These are phyloP conservation scores for Geotrichum phurueaensis DNA, from an alignment of 1,139 yeast species.

Conservation along the genomic window DNA sequence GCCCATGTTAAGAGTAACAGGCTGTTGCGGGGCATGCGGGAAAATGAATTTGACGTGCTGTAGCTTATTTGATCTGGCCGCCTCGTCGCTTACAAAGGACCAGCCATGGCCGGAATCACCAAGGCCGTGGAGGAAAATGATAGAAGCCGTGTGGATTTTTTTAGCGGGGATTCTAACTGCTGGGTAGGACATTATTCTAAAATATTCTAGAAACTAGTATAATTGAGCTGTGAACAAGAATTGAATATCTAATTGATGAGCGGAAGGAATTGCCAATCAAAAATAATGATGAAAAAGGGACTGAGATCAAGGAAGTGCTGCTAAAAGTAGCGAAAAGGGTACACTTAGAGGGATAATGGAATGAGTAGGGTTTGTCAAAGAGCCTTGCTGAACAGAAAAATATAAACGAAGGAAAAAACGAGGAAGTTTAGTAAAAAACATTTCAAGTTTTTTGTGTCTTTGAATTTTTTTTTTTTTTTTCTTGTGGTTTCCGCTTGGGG, in stretches of 20 bases:
- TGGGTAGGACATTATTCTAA: conserved; percentile 17
- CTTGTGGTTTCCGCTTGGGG: too few species aligned
- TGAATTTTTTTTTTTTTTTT: too few species aligned
- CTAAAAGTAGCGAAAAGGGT: neutral
- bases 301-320: neutral
- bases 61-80: conserved; percentile 39
- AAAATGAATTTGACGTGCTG: conserved; percentile 69
- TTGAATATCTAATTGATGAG: neutral
- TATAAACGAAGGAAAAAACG: neutral
- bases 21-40: conserved; percentile 78
- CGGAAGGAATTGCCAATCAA: too few species aligned
- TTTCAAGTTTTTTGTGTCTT: too few species aligned
- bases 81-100: conserved; percentile 56
- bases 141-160: conserved; percentile 49
- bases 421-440: too few species aligned
- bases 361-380: neutral
- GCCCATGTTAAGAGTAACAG: conserved; percentile 66
- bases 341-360: neutral
- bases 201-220: neutral
- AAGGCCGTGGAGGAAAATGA: conserved; percentile 81
- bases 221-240: neutral
- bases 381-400: neutral
- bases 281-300: neutral
- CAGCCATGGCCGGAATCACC: conserved; percentile 92
- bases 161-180: conserved; percentile 23